Percentiles rank a stretch among this genome's conserved stretches.
phyloP scores from a whole-genome alignment of 23 red algal species.

The Gracilaria gracilis region DNA sequence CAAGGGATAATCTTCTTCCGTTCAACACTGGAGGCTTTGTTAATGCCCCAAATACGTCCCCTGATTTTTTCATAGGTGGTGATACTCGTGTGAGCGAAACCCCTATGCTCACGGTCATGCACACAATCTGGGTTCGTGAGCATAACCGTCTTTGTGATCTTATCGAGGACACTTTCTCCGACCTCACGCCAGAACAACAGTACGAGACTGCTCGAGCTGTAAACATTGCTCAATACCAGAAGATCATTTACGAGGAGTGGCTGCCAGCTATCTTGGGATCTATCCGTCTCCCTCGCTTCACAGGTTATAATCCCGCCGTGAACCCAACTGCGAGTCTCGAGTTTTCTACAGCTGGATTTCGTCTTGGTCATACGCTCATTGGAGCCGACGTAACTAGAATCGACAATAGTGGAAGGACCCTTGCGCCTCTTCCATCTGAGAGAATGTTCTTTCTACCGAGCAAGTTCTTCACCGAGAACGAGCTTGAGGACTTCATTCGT shows the following conservation, averaged over 20 bases:
- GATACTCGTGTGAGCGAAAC: constrained; percentile 66
- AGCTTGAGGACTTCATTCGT: constrained; percentile 29
- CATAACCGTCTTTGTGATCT: constrained; percentile 54
- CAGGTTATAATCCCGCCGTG: constrained; percentile 42
- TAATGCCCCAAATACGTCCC: constrained; percentile 34
- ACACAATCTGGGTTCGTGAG: constrained; percentile 65
- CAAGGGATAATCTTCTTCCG: constrained; percentile 45
- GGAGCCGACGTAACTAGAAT: constrained; percentile 39
- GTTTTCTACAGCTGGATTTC: constrained; percentile 74
- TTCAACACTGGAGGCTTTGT: constrained; percentile 27
- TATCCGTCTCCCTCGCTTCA: constrained; percentile 14
- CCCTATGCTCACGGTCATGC: constrained; percentile 61
- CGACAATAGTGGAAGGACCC: background rate
- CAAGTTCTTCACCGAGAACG: constrained; percentile 14
- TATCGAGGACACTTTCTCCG: constrained; percentile 22
- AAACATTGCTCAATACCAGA: constrained; percentile 51
- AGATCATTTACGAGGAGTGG: constrained; percentile 64
- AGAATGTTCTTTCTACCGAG: constrained; percentile 59
- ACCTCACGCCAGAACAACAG: background rate
- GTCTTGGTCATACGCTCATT: constrained; percentile 73
- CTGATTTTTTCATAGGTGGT: constrained; percentile 64
- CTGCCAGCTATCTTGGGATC: constrained; percentile 51
- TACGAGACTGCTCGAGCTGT: constrained; percentile 44
- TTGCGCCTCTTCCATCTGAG: constrained; percentile 26
- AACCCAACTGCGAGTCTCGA: constrained; percentile 59